Base-by-base conservation (phyloP, 257 asterid species). In the Anisodus acutangulus region DNA sequence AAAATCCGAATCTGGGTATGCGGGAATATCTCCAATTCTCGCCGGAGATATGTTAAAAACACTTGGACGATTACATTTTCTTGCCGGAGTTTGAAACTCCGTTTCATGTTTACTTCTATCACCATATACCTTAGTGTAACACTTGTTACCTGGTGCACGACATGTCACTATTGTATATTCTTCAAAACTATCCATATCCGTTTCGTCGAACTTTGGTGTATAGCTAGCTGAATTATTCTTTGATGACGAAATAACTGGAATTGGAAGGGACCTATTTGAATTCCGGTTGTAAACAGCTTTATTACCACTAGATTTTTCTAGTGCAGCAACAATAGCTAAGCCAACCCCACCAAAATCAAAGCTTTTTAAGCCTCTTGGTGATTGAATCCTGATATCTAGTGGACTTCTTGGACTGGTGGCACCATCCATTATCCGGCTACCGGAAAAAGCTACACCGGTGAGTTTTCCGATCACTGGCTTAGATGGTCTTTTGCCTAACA, bases 251-350 rank as follows among this genome's bases (percentile, higher is more conserved):
- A 49, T 91, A 51, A 95, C 92, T 58, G 98, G 97, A 78, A 93
- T 92, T 3, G 98, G 98, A 10, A 81, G 85, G 9, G 98, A 91
- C 37, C 91, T 90, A n/a, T 82, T 84, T 74, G 84, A 83, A 41
- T 86, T 91, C 90, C 94, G 89, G 79, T 85, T 87, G 16, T 84
- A 90, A 26, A 92, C 60, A 4, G 92, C 83, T 60, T 41, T 87
- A 15, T 49, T 63, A 3, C 79, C 85, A 6, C 88, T 78, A 49
- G 97, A 83, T 37, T 90, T 93, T 16, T 94, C 97, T 1, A 95
- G 92, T 47, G 97, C 97, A 9, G 97, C 98, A 11, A 95, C 98
- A 43, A 95, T 94, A 9, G 96, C 97, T 39, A 95, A 85, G 4
- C 98, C 99, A 63, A 92, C 97, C 0, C 97, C 98, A 8, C 95